Conservation (phyloP, 164 flowering plant genomes). For the Tetrastigma voinierianum region DNA sequence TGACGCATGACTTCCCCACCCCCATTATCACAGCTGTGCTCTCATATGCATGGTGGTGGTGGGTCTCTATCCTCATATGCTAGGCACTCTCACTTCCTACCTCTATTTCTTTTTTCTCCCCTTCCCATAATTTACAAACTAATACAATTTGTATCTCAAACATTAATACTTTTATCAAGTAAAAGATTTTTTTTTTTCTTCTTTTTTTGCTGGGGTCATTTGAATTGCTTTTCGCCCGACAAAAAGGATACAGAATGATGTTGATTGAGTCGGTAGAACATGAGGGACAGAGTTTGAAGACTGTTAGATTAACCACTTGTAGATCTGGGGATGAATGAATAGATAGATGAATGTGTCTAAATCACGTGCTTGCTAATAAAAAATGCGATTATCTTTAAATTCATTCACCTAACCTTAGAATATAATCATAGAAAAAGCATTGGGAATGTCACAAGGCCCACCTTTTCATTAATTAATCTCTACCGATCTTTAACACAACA, state of each 20-base stretch:
- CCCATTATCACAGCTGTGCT: not conserved
- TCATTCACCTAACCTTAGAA: conserved; percentile 16
- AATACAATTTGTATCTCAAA: not conserved
- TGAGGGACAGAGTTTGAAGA: not conserved
- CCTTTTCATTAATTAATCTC: not conserved
- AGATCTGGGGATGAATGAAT: too few species aligned
- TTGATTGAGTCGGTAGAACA: not conserved
- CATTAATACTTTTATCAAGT: conserved; percentile 1
- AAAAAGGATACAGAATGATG: not conserved
- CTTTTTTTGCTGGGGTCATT: too few species aligned
- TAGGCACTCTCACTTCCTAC: too few species aligned
- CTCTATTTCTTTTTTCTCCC: too few species aligned
- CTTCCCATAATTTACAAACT: too few species aligned
- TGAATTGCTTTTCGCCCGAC: not conserved
- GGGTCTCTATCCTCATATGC: too few species aligned
- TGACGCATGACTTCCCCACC: not conserved
- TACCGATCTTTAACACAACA: too few species aligned
- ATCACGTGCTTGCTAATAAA: conserved; percentile 16
- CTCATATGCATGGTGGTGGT: too few species aligned
- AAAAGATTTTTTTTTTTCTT: conserved; percentile 2
- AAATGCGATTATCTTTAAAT: not conserved
- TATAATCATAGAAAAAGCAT: not conserved
- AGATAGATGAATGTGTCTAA: too few species aligned
- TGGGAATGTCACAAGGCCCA: conserved; percentile 16
- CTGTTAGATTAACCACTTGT: not conserved